phyloP scores from a whole-genome alignment of 139 green algal genomes.

The Micractinium conductrix region DNA sequence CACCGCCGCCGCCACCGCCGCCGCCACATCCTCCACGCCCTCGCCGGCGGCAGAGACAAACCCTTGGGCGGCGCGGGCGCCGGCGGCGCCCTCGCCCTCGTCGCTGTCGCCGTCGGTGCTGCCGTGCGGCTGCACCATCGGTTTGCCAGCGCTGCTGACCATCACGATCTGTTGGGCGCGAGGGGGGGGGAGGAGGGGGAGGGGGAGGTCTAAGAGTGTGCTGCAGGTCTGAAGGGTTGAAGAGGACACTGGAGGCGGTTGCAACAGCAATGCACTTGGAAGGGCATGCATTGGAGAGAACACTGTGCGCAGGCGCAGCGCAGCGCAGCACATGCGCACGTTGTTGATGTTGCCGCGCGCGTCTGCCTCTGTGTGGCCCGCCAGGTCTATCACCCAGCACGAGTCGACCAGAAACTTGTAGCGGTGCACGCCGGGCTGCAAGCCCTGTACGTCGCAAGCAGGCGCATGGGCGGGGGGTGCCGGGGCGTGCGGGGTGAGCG shows the following conservation, averaged over 20 bases:
- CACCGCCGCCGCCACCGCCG: neutral
- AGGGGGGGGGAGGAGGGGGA: too few species aligned
- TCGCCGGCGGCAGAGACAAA: too few species aligned
- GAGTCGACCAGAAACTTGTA: constrained; percentile 88
- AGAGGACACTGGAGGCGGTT: too few species aligned
- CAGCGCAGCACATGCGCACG: too few species aligned
- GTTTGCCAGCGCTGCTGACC: neutral
- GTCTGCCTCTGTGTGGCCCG: constrained; percentile 53
- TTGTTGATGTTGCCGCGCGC: constrained; percentile 80
- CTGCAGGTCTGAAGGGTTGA: too few species aligned
- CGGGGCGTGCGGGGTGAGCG: too few species aligned
- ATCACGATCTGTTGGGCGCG: too few species aligned
- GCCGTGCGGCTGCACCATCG: neutral
- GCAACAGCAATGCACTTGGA: too few species aligned
- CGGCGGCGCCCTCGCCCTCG: neutral
- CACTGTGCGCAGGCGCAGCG: constrained; percentile 38
- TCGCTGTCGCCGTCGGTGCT: neutral
- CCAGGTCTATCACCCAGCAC: constrained; percentile 70
- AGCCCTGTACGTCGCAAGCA: constrained; percentile 39
- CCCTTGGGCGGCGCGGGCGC: neutral
- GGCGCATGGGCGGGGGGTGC: too few species aligned
- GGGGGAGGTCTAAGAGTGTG: too few species aligned
- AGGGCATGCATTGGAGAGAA: neutral
- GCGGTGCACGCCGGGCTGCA: constrained; percentile 70
- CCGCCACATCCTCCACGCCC: too few species aligned